phyloP scores from a whole-genome alignment of 2,329 filamentous ascomycete genomes.

The Cladophialophora chaetospira region DNA sequence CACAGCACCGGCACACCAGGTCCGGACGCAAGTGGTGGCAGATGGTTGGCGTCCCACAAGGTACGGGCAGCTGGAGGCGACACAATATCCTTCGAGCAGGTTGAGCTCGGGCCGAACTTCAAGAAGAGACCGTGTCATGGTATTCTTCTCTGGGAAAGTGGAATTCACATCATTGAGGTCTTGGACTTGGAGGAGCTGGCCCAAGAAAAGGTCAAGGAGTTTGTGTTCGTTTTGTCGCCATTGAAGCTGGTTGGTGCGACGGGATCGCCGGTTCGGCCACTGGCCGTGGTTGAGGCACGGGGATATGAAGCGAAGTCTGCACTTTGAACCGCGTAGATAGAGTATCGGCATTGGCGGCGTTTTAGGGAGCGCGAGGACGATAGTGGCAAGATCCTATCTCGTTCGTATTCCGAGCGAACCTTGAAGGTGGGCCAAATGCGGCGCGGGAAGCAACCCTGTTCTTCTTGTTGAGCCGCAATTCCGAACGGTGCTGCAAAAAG shows the following conservation, averaged over 20 bases:
- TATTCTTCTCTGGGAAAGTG: conserved; percentile 23
- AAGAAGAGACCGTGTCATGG: conserved; percentile 21
- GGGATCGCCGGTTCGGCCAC: conserved; percentile 25
- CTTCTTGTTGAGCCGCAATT: no score
- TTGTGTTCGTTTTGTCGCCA: conserved; percentile 27
- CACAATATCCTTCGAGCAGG: conserved; percentile 28
- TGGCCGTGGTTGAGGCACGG: conserved; percentile 24
- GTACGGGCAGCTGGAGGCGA: conserved; percentile 27
- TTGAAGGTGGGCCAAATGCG: no score
- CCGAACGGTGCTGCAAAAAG: no score
- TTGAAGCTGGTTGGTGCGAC: conserved; percentile 29
- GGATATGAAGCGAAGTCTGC: not conserved
- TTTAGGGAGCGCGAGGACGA: no score
- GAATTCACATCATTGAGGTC: conserved; percentile 29
- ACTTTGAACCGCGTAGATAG: not conserved
- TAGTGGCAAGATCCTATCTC: no score
- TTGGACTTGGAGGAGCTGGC: conserved; percentile 29
- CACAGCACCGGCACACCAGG: conserved; percentile 23
- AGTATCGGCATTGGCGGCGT: no score
- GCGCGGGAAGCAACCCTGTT: no score
- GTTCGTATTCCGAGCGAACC: no score
- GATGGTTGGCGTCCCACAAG: conserved; percentile 24
- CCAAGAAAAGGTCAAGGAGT: conserved; percentile 23
- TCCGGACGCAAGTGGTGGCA: conserved; percentile 17
- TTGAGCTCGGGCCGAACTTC: conserved; percentile 18